Conservation (phyloP, 805 yeast genomes). For the Candida suzukii region DNA sequence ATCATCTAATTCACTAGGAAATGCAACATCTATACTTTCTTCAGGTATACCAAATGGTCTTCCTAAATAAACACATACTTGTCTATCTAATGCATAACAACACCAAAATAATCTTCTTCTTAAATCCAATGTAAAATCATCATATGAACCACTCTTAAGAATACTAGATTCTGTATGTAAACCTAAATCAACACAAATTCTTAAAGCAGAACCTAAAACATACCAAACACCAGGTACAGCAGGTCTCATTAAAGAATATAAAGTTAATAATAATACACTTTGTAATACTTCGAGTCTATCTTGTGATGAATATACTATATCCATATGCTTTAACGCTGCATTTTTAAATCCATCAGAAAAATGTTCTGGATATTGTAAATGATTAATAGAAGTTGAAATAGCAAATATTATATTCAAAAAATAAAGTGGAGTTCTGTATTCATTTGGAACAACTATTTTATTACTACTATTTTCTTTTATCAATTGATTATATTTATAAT, state of each 20-base stretch:
- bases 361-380: slow-evolving; percentile 55
- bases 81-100: slow-evolving; percentile 78
- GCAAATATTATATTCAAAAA: slow-evolving; percentile 76
- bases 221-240: slow-evolving; percentile 93
- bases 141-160: slow-evolving; percentile 15
- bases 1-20: slow-evolving; percentile 74
- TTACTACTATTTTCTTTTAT: slow-evolving; percentile 18
- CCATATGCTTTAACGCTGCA: slow-evolving; percentile 55
- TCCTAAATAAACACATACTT: slow-evolving; percentile 78
- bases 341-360: slow-evolving; percentile 65
- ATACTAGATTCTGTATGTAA: slow-evolving; percentile 57
- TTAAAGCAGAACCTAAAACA: slow-evolving; percentile 69
- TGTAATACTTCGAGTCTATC: slow-evolving; percentile 69
- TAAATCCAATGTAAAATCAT: slow-evolving; percentile 57
- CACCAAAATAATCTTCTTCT: slow-evolving; percentile 84
- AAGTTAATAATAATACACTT: slow-evolving; percentile 58
- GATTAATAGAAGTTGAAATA: slow-evolving; percentile 68
- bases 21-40: slow-evolving; percentile 61
- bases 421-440: slow-evolving; percentile 50
- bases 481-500: slow-evolving; percentile 30
- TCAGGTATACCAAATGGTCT: slow-evolving; percentile 89
- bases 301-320: slow-evolving; percentile 46
- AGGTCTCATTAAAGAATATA: slow-evolving; percentile 82
- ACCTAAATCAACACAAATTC: slow-evolving; percentile 80
- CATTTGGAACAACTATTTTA: slow-evolving; percentile 33